A percentile compares a stretch with the other conserved stretches of the same genome.
Evolutionary conservation across 1,284 basidiomycete genomes (phyloP).

Genomic region (Ceratobasidium sp.): DNA sequence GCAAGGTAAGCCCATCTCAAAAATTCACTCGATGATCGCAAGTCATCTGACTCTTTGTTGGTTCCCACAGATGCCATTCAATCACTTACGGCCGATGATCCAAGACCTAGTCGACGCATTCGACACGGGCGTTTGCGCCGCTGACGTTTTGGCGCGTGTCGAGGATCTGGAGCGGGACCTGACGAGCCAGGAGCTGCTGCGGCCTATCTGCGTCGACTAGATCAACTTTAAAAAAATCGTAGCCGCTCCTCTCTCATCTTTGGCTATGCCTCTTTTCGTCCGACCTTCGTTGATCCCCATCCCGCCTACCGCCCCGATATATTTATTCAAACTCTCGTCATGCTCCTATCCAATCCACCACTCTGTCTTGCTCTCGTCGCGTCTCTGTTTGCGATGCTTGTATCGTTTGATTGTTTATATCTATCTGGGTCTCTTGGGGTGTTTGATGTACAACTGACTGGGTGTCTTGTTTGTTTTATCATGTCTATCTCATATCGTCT

Average conservation of each 20-base stretch:
- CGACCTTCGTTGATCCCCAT: neutral
- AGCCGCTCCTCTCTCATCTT: neutral
- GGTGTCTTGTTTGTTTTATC: conserved; percentile 10
- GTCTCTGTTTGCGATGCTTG: conserved; percentile 39
- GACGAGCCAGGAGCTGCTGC: conserved; percentile 28
- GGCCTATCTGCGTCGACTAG: conserved; percentile 15
- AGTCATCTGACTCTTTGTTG: too few species aligned
- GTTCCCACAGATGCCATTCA: conserved; percentile 43
- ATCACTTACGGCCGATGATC: conserved; percentile 40
- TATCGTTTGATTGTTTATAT: conserved; percentile 45
- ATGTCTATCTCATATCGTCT: neutral
- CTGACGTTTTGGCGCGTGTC: conserved; percentile 40
- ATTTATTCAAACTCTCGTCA: conserved; percentile 11
- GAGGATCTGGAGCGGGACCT: conserved; percentile 34
- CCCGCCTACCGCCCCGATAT: neutral
- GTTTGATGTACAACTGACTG: too few species aligned
- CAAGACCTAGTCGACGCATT: conserved; percentile 40
- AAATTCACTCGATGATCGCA: neutral
- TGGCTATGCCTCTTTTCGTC: conserved; percentile 4
- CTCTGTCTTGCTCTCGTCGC: neutral
- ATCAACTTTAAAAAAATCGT: neutral
- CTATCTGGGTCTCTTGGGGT: too few species aligned
- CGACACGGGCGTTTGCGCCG: conserved; percentile 16
- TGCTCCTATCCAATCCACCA: too few species aligned
- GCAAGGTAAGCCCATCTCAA: conserved; percentile 26